phyloP scores from a whole-genome alignment of 441 rosid genomes.

The Erodium moschatum region DNA sequence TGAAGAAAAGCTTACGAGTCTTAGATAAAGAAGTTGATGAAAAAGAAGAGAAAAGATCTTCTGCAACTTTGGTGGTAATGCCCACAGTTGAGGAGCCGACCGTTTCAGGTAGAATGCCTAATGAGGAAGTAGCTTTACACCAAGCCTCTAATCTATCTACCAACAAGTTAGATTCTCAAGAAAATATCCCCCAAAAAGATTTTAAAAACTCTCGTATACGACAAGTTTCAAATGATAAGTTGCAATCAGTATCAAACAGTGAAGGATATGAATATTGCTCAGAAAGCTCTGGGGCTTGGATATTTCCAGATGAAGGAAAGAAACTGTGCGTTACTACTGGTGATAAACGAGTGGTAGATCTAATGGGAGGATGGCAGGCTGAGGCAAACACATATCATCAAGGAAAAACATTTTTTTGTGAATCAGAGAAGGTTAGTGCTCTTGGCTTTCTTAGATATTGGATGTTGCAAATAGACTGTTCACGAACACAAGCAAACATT shows the following conservation, averaged over 20 bases:
- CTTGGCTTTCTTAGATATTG: conserved; percentile 5
- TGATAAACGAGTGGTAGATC: conserved; percentile 32
- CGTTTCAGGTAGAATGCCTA: conserved; percentile 29
- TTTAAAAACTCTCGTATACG: conserved; percentile 16
- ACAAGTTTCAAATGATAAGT: conserved; percentile 16
- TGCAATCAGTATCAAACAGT: conserved; percentile 16
- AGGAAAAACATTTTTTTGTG: conserved; percentile 12
- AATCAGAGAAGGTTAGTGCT: conserved; percentile 21
- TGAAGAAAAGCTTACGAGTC: conserved; percentile 22
- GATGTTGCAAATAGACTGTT: neutral
- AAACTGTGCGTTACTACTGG: conserved; percentile 38
- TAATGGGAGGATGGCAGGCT: conserved; percentile 24
- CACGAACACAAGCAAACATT: neutral
- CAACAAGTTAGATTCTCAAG: conserved; percentile 25
- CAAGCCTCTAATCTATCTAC: conserved; percentile 24
- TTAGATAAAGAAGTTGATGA: conserved; percentile 20
- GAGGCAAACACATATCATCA: conserved; percentile 12
- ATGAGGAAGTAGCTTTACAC: conserved; percentile 20
- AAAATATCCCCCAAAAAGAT: conserved; percentile 16
- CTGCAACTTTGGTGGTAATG: conserved; percentile 23
- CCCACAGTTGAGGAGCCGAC: conserved; percentile 28
- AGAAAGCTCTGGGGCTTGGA: conserved; percentile 51
- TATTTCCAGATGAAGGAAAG: conserved; percentile 52
- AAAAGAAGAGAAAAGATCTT: conserved; percentile 23
- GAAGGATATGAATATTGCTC: conserved; percentile 26